Evolutionary conservation across 441 rosid species (phyloP), one percentile per base, ranked within the genome.

Genomic region (Pelargonium cotyledonis): DNA sequence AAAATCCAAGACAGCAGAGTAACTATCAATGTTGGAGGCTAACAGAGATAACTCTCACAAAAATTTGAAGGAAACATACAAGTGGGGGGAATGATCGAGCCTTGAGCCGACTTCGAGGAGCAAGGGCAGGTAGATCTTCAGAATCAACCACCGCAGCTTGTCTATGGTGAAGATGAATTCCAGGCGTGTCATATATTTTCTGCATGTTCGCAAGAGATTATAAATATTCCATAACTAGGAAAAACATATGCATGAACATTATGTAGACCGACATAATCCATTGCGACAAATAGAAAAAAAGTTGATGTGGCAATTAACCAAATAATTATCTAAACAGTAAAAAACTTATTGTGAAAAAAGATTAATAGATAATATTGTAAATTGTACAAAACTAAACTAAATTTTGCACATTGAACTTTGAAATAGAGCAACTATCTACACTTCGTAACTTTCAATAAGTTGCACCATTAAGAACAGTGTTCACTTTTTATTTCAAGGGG

Each of bases 81-180:
- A 8, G 43, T 15, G 21, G 61, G 21, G 86, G 89, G 61, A 91
- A 82, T 51, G 86, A 70, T 74, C 82, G 93, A 60, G 92, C 97
- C 79, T 83, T 87, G 18, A 94, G 92, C 43, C 96, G 89, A 77
- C 82, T 91, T 69, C 86, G 89, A 72, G 97, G 97, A 82, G 97
- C 99, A 70, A 94, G 92, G 71, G 86, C 82, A 40, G 97, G 95
- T 74, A 94, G 88, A 77, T 94, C 99, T 76, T 87, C 92, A 8
- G 95, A 82, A 74, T 87, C 88, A 70, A 94, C 87, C 14, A 94
- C 88, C 58, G 97, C 97, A 67, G 99, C 91, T 81, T 89, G 99
- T 82, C 99, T 84, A 77, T 94, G 99, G 78, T 91, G 97, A 68
- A 94, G 84, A 85, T 94, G 99, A 70, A 94, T 93, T 38, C 99